Conservation (phyloP, 495 filamentous ascomycete species). For the Entonaema liquescens region DNA sequence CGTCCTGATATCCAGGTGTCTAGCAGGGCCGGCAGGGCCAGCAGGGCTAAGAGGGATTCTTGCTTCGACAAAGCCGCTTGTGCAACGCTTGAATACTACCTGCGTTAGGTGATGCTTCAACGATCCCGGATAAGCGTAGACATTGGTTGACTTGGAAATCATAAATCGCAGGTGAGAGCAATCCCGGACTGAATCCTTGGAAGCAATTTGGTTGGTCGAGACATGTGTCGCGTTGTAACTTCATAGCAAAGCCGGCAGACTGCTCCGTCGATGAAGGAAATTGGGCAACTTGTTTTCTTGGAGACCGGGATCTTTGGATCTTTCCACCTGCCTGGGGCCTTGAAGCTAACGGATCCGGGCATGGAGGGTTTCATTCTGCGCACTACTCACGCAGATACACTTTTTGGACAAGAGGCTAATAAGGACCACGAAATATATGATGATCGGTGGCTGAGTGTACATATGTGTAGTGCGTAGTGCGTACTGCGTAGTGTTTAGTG, state of each 20-base stretch:
- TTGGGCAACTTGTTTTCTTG: constrained; percentile 30
- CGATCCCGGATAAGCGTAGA: constrained; percentile 25
- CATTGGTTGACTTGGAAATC: constrained; percentile 31
- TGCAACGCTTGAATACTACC: constrained; percentile 20
- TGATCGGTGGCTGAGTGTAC: constrained; percentile 41
- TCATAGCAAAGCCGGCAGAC: constrained; percentile 30
- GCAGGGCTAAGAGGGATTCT: constrained; percentile 3
- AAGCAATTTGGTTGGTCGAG: constrained; percentile 35
- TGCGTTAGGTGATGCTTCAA: constrained; percentile 29
- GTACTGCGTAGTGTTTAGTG: too few relatives aligned
- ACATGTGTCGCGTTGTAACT: constrained; percentile 35
- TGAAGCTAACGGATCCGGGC: constrained; percentile 38
- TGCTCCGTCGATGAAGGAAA: constrained; percentile 37
- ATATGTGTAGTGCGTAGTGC: too few relatives aligned
- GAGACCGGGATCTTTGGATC: constrained; percentile 39
- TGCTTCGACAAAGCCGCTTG: constrained; percentile 22
- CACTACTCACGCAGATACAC: constrained; percentile 28
- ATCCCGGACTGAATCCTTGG: constrained; percentile 36
- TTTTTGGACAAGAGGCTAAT: constrained; percentile 40
- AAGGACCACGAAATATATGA: constrained; percentile 26
- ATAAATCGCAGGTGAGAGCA: constrained; percentile 35
- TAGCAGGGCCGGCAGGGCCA: constrained; percentile 1
- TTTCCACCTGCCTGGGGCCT: constrained; percentile 32
- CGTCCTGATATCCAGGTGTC: constrained; percentile 7
- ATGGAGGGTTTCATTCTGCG: constrained; percentile 44